Evolutionary conservation across 192 early-diverging fungal species (phyloP).

Genomic region (Gigaspora rosea): DNA sequence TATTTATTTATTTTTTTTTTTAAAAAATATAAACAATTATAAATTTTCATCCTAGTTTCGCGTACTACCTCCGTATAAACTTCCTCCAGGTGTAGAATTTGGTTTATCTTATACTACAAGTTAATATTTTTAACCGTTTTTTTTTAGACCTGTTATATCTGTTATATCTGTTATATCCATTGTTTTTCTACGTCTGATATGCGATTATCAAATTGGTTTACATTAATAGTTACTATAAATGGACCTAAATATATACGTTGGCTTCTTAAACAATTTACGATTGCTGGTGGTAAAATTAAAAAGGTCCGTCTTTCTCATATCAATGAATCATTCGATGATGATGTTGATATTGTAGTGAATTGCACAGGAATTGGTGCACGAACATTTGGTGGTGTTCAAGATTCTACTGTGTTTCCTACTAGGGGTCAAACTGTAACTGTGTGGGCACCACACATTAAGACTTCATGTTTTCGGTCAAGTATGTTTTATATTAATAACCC

Average conservation of each 20-base stretch:
- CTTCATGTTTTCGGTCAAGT: constrained; percentile 52
- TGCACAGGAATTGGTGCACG: constrained; percentile 76
- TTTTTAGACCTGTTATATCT: too few relatives aligned
- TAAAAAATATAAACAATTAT: too few relatives aligned
- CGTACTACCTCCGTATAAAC: constrained; percentile 31
- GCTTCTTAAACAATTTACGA: constrained; percentile 56
- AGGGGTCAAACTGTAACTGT: constrained; percentile 79
- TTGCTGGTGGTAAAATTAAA: constrained; percentile 55
- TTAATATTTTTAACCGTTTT: constrained; percentile 12
- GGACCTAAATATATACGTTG: constrained; percentile 66
- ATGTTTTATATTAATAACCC: constrained; percentile 24
- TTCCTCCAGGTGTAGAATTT: constrained; percentile 3
- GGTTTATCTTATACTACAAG: constrained; percentile 45
- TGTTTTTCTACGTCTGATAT: neutral
- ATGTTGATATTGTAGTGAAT: constrained; percentile 70
- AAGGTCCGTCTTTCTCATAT: constrained; percentile 44
- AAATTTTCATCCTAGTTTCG: constrained; percentile 10
- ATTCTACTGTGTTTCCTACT: constrained; percentile 62
- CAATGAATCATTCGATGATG: constrained; percentile 43
- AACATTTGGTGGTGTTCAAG: constrained; percentile 70
- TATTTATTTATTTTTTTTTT: too few relatives aligned
- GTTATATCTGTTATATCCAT: too few relatives aligned
- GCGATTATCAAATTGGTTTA: neutral
- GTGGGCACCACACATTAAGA: constrained; percentile 69
- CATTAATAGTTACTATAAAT: constrained; percentile 60